These are phyloP conservation scores for Cavenderia fasciculata DNA, from an alignment of 78 protist genomes.

Conservation along the genomic window DNA sequence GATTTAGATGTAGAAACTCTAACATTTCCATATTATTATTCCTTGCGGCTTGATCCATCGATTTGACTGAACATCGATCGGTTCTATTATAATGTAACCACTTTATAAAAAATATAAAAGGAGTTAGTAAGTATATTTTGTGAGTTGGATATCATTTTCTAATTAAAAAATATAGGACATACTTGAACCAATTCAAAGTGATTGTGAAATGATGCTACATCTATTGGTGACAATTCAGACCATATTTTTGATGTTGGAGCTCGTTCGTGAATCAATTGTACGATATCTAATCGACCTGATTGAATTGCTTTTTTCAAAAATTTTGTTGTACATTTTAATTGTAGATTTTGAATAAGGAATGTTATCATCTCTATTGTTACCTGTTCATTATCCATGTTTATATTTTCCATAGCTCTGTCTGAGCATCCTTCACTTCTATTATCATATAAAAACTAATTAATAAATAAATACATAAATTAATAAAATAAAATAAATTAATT, in stretches of 20 bases:
- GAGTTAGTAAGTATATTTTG: too few relatives aligned
- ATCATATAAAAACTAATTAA: too few relatives aligned
- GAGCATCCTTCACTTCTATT: too few relatives aligned
- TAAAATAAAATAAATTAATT: too few relatives aligned
- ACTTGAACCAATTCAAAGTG: too few relatives aligned
- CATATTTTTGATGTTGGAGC: background rate
- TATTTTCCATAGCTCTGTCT: too few relatives aligned
- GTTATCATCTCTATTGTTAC: too few relatives aligned
- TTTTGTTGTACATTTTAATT: background rate
- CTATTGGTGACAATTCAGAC: too few relatives aligned
- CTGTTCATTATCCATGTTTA: background rate
- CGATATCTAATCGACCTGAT: background rate
- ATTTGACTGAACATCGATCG: background rate
- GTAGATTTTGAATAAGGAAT: background rate
- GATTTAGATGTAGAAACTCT: background rate
- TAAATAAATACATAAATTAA: too few relatives aligned
- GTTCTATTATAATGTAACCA: background rate
- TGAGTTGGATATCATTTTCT: background rate
- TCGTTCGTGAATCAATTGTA: background rate
- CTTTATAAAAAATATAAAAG: background rate
- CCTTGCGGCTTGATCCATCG: background rate
- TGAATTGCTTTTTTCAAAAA: background rate
- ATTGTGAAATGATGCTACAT: too few relatives aligned
- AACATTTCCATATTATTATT: background rate
- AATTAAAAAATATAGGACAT: too few relatives aligned